phyloP scores from a whole-genome alignment of 2,329 filamentous ascomycete species.

The Ilyonectria sp. region DNA sequence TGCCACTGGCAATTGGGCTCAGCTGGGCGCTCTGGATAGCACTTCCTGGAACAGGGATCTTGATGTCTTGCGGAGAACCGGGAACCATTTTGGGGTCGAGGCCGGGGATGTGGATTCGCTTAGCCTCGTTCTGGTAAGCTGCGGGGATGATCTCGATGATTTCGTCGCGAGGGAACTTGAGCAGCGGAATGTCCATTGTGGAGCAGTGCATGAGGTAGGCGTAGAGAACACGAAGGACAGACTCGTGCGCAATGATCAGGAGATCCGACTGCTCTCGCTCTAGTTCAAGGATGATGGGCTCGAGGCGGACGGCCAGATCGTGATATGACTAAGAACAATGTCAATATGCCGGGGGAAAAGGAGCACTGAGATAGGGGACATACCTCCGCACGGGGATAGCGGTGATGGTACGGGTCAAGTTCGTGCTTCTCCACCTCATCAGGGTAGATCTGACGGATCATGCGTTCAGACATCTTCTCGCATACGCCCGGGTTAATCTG shows the following conservation, averaged over 20 bases:
- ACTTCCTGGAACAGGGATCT: slow-evolving; percentile 77
- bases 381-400: slow-evolving; percentile 94
- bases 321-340: slow-evolving; percentile 83
- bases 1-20: slow-evolving; percentile 64
- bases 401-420: slow-evolving; percentile 94
- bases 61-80: slow-evolving; percentile 84
- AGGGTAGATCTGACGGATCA: slow-evolving; percentile 86
- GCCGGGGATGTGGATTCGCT: slow-evolving; percentile 87
- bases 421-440: slow-evolving; percentile 96
- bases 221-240: slow-evolving; percentile 95
- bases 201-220: slow-evolving; percentile 99
- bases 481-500: slow-evolving; percentile 97
- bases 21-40: slow-evolving; percentile 54
- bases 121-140: slow-evolving; percentile 96
- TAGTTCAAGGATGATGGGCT: slow-evolving; percentile 97
- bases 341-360: slow-evolving; percentile 18
- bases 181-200: slow-evolving; percentile 91
- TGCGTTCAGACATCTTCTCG: slow-evolving; percentile 89
- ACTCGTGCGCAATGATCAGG: slow-evolving; percentile 98
- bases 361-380: background rate
- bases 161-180: slow-evolving; percentile 95
- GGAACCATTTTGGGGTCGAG: slow-evolving; percentile 78
- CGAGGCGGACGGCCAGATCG: slow-evolving; percentile 95
- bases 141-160: slow-evolving; percentile 99
- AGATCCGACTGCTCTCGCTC: slow-evolving; percentile 97